Evolutionary conservation across 768 basidiomycete species (phyloP).

Genomic region (Kwoniella sp.): DNA sequence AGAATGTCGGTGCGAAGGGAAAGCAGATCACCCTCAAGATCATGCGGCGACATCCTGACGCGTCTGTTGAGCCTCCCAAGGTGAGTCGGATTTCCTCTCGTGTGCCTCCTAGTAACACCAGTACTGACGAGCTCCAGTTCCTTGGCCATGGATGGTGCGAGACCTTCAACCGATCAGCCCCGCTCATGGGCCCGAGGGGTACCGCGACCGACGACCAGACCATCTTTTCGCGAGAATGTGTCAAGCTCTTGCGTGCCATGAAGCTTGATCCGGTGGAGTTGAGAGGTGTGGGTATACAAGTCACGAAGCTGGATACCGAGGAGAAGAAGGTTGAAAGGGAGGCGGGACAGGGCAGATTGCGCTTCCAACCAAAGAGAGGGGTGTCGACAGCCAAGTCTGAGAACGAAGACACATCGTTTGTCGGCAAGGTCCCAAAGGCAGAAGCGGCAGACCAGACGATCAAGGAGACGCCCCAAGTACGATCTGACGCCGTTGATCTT

Average conservation of each 20-base stretch:
- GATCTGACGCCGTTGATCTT: too few species aligned
- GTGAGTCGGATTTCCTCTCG: constrained; percentile 52
- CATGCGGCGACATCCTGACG: constrained; percentile 77
- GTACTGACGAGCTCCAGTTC: constrained; percentile 57
- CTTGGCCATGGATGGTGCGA: constrained; percentile 87
- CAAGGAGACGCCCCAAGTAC: too few species aligned
- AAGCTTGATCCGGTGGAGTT: constrained; percentile 77
- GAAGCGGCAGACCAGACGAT: too few species aligned
- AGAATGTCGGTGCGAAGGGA: constrained; percentile 65
- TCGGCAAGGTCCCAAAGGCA: too few species aligned
- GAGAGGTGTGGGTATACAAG: constrained; percentile 86
- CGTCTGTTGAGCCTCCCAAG: constrained; percentile 87
- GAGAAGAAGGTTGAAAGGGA: constrained; percentile 42
- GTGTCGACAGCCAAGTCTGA: too few species aligned
- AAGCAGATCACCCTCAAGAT: constrained; percentile 77
- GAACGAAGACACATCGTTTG: too few species aligned
- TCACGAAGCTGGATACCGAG: constrained; percentile 75
- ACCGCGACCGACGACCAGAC: constrained; percentile 62
- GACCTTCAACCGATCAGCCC: constrained; percentile 68
- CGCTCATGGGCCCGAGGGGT: constrained; percentile 62
- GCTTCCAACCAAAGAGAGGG: constrained; percentile 53
- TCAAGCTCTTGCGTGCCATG: constrained; percentile 67
- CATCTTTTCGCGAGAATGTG: constrained; percentile 70
- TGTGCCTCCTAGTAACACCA: not conserved
- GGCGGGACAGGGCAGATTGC: constrained; percentile 60